Conservation (phyloP, 163 green algal species). For the Trebouxiophyceae sp. region DNA sequence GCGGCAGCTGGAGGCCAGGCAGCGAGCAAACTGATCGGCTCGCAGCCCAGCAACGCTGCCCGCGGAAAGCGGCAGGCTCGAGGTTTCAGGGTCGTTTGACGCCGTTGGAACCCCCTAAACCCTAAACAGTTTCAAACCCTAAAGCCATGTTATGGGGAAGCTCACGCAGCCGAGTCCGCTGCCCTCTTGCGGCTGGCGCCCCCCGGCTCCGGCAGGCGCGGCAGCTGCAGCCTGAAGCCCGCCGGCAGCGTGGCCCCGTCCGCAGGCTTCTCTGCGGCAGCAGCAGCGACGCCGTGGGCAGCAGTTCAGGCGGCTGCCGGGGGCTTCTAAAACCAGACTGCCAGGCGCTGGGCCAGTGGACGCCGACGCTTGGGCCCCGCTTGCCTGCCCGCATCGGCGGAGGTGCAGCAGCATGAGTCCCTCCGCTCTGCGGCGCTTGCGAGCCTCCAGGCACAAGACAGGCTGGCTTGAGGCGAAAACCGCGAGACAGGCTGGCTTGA, state of each 20-base stretch:
- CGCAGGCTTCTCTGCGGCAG: not conserved
- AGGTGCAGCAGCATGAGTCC: no score
- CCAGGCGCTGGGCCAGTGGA: not conserved
- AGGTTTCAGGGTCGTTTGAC: not conserved
- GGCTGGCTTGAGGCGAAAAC: no score
- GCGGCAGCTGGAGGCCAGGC: no score
- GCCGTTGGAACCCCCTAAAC: not conserved
- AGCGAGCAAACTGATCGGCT: no score
- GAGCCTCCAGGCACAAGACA: no score
- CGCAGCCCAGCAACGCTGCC: no score
- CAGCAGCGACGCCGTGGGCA: not conserved
- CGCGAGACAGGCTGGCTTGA: no score
- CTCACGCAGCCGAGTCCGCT: no score
- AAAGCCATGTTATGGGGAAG: no score
- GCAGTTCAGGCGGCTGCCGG: not conserved
- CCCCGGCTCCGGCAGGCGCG: not conserved
- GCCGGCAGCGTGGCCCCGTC: not conserved
- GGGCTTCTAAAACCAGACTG: not conserved
- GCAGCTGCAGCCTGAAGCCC: slow-evolving; percentile 4
- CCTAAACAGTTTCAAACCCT: no score
- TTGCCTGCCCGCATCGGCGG: not conserved
- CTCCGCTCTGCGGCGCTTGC: not conserved
- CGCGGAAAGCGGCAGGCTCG: no score
- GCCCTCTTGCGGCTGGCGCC: not conserved
- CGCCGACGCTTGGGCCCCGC: no score